Percentiles rank a stretch among this genome's conserved stretches.
phyloP scores from a whole-genome alignment of 257 asterid species.

The Gentiana straminea region DNA sequence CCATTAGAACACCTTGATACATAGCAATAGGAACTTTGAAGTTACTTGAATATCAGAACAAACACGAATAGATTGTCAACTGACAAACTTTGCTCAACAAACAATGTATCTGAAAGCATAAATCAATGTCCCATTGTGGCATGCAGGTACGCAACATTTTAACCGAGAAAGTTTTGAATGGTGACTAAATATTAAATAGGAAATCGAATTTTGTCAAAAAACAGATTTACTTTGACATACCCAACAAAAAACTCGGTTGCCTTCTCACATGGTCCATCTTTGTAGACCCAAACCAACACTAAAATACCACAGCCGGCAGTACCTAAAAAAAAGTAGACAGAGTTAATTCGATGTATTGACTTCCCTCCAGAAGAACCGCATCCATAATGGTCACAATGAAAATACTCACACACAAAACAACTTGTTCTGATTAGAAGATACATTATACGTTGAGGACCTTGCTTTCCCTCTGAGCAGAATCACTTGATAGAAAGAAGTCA shows the following conservation, averaged over 20 bases:
- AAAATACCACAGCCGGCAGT: constrained; percentile 75
- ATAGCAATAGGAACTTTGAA: constrained; percentile 76
- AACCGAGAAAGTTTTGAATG: background rate
- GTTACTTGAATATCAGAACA: constrained; percentile 84
- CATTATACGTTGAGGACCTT: constrained; percentile 30
- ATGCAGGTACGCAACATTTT: background rate
- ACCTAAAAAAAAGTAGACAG: constrained; percentile 61
- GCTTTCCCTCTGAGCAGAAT: constrained; percentile 27
- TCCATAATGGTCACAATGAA: constrained; percentile 4
- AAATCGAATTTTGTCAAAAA: no score
- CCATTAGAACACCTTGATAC: constrained; percentile 60
- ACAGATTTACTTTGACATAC: constrained; percentile 34
- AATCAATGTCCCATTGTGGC: no score
- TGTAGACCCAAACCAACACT: constrained; percentile 85
- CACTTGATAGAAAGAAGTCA: constrained; percentile 22
- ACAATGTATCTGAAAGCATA: constrained; percentile 56
- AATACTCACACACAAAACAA: constrained; percentile 72
- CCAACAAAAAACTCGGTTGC: constrained; percentile 96
- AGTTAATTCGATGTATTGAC: constrained; percentile 37
- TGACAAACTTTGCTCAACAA: constrained; percentile 89
- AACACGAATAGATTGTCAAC: constrained; percentile 97
- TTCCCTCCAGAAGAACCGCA: constrained; percentile 14
- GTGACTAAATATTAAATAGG: background rate
- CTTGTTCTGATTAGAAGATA: constrained; percentile 64
- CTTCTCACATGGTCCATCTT: constrained; percentile 62